phyloP scores from a whole-genome alignment of 768 basidiomycete genomes.

The Hericium rajendrae region DNA sequence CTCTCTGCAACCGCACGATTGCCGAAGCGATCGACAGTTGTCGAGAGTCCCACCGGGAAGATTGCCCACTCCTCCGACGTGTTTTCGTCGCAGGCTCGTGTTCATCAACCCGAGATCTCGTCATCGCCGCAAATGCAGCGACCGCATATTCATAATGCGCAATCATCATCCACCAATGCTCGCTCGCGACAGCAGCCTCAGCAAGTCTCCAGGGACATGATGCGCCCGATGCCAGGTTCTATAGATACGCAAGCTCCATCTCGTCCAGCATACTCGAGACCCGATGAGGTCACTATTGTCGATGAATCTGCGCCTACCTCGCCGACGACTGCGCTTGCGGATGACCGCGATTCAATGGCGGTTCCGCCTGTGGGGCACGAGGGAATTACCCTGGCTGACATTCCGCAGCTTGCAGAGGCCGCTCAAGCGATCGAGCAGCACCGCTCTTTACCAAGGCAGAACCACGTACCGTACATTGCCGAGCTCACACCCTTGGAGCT shows the following conservation, averaged over 20 bases:
- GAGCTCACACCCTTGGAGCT: slow-evolving; percentile 79
- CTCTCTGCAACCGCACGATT: slow-evolving; percentile 86
- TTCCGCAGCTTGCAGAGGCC: slow-evolving; percentile 86
- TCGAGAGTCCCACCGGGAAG: slow-evolving; percentile 88
- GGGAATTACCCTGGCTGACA: slow-evolving; percentile 87
- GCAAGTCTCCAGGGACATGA: slow-evolving; percentile 19
- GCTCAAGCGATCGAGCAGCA: slow-evolving; percentile 86
- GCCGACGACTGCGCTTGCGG: slow-evolving; percentile 43
- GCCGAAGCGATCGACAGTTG: slow-evolving; percentile 89
- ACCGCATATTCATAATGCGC: slow-evolving; percentile 2
- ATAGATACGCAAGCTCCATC: slow-evolving; percentile 28
- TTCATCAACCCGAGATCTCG: slow-evolving; percentile 2
- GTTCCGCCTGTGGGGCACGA: slow-evolving; percentile 31
- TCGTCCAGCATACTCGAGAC: slow-evolving; percentile 55
- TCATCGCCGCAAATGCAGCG: slow-evolving; percentile 6
- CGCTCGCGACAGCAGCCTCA: slow-evolving; percentile 3
- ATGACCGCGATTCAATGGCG: slow-evolving; percentile 19
- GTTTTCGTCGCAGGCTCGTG: slow-evolving; percentile 30
- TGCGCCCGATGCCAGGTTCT: slow-evolving; percentile 22
- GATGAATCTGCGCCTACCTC: slow-evolving; percentile 72
- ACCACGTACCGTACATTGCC: slow-evolving; percentile 73
- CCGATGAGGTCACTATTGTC: slow-evolving; percentile 82
- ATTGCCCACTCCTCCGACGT: slow-evolving; percentile 68
- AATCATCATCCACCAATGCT: not conserved
- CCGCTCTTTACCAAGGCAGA: slow-evolving; percentile 71